Conservation (phyloP, 2,329 filamentous ascomycete genomes). For the Triangularia setosa region DNA sequence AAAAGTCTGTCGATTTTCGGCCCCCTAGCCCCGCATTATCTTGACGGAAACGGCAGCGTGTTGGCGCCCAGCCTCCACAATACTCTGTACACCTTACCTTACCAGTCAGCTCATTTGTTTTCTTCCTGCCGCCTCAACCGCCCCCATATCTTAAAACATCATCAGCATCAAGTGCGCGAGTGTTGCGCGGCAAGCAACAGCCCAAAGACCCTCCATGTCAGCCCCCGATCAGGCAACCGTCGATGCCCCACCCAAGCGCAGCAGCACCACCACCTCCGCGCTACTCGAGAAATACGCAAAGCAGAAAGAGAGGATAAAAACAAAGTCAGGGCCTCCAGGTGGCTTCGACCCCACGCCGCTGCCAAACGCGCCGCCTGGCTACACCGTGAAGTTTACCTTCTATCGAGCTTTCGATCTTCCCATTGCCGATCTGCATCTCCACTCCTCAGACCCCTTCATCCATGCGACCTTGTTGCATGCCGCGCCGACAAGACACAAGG, state of each 20-base stretch:
- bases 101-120: not conserved
- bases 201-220: not conserved
- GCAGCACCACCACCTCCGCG: not conserved
- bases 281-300: conserved; percentile 24
- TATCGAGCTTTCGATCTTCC: conserved; percentile 78
- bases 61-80: not conserved
- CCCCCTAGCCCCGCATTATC: not conserved
- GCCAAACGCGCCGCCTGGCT: conserved; percentile 70
- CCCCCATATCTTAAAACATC: not conserved
- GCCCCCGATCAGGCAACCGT: not conserved
- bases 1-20: not conserved
- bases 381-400: conserved; percentile 81
- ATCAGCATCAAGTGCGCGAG: not conserved
- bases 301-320: conserved; percentile 38
- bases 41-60: not conserved
- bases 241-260: not conserved
- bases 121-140: not conserved
- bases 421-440: conserved; percentile 70
- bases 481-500: conserved; percentile 74
- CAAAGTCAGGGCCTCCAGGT: conserved; percentile 57
- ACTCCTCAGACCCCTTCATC: conserved; percentile 81
- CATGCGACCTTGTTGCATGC: conserved; percentile 68
- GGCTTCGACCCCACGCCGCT: conserved; percentile 79
- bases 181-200: not conserved
- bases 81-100: not conserved